Evolutionary conservation across 768 basidiomycete genomes (phyloP).

Genomic region (Hortiboletus flavorubellus): DNA sequence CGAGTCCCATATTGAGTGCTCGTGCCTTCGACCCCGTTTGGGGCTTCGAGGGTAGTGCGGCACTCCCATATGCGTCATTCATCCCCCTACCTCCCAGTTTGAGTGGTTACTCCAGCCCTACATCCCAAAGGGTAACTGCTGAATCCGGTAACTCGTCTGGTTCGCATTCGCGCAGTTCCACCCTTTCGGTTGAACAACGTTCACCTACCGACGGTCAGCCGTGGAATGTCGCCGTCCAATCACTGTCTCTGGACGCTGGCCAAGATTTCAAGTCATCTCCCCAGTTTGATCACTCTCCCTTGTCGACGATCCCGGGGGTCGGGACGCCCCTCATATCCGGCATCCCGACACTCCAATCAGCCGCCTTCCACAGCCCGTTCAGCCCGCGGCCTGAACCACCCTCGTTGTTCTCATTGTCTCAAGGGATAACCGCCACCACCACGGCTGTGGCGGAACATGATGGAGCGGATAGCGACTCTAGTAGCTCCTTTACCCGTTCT

Average conservation of each 20-base stretch:
- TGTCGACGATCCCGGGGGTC: constrained; percentile 29
- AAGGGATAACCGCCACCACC: constrained; percentile 2
- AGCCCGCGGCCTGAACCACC: constrained; percentile 28
- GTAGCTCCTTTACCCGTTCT: constrained; percentile 24
- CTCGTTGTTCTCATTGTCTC: constrained; percentile 19
- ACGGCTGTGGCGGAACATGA: constrained; percentile 8
- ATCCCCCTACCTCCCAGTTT: constrained; percentile 30
- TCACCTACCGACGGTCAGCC: constrained; percentile 20
- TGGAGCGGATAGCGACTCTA: constrained; percentile 18
- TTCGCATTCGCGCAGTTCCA: constrained; percentile 30
- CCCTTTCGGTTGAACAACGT: constrained; percentile 28
- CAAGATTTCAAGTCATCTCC: constrained; percentile 12
- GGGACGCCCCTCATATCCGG: constrained; percentile 27
- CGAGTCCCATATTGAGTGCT: constrained; percentile 6
- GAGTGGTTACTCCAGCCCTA: constrained; percentile 31
- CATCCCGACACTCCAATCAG: constrained; percentile 10
- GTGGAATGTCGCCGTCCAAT: constrained; percentile 8
- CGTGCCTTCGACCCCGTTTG: constrained; percentile 22
- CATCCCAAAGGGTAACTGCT: constrained; percentile 22
- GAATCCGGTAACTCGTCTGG: constrained; percentile 14
- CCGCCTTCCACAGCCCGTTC: constrained; percentile 23
- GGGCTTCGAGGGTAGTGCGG: constrained; percentile 19
- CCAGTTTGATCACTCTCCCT: constrained; percentile 29
- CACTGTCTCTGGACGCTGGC: constrained; percentile 6
- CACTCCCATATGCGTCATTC: constrained; percentile 26